A percentile compares a stretch with the other conserved stretches of the same genome.
Conservation (phyloP, 2,329 filamentous ascomycete species). For the Cordyceps cateniannulata region DNA sequence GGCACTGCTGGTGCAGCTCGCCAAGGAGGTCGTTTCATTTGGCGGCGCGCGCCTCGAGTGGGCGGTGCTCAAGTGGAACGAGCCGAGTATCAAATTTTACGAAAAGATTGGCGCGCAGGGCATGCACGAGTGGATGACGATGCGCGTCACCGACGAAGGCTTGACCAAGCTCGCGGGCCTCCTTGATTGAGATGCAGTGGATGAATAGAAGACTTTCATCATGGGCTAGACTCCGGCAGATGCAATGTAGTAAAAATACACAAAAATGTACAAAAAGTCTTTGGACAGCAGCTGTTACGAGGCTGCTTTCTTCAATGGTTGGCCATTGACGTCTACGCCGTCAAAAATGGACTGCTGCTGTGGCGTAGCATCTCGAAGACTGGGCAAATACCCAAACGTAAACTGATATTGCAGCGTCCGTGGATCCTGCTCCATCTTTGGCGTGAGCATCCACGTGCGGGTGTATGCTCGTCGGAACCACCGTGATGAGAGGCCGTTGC, state of each 20-base stretch:
- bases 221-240: background rate
- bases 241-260: background rate
- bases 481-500: constrained; percentile 30
- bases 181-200: constrained; percentile 18
- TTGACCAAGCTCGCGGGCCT: constrained; percentile 53
- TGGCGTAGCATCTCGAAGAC: constrained; percentile 23
- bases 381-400: constrained; percentile 38
- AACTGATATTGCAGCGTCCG: constrained; percentile 29
- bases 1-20: constrained; percentile 65
- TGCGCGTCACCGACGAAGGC: constrained; percentile 65
- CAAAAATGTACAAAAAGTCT: background rate
- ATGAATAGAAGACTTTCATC: background rate
- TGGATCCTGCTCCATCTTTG: constrained; percentile 33
- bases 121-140: constrained; percentile 67
- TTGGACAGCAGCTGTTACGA: background rate
- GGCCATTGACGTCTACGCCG: constrained; percentile 31
- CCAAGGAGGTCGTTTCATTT: constrained; percentile 69
- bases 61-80: constrained; percentile 90
- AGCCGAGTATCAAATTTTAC: constrained; percentile 85
- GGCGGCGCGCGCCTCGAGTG: constrained; percentile 76
- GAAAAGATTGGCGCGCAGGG: constrained; percentile 58
- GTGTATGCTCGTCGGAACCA: constrained; percentile 43
- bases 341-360: constrained; percentile 42
- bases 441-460: constrained; percentile 37
- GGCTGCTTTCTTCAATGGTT: background rate